Base-by-base conservation (phyloP, 2,329 filamentous ascomycete species). In the Penicillium brasilianum region DNA sequence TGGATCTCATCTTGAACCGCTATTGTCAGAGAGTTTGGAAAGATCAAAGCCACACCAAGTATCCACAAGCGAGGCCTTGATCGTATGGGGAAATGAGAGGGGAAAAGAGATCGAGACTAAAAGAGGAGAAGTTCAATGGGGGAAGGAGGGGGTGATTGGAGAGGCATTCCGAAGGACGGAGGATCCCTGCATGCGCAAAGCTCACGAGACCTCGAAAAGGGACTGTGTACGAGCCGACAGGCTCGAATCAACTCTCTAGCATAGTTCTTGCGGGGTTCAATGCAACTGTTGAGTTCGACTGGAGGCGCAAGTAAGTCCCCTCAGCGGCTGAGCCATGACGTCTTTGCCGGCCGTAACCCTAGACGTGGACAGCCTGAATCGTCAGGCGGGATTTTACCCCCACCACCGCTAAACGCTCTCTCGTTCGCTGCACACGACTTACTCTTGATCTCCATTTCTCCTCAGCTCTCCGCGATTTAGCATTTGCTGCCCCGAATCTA, bases 341-440 rank as follows among this genome's bases (percentile, higher is more conserved):
- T 68, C 62, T 65, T 61, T 55, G 57, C 59, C 58, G 9, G 54
- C 49, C 59, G 65, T 68, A 70, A 65, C 68, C 68, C 68, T 70
- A 70, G 55, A 32, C 36, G 41, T 32, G 1, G 13, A 8, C 3
- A 2, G 66, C 68, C 68, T 70, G 49, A 64, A 55, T 53, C 6
- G 11, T 62, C 54, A 65, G 68, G 68, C 66, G 37, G 2, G 36
- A n/a, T 39, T 46, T 22, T 44, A 36, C 56, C 71, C 71, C 72
- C 72, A 71, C 72, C 63, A 67, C 62, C 63, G 62, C 65, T 64
- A 64, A 68, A 61, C 64, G 62, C 53, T 62, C 58, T 44, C 62
- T 67, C 66, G 62, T 66, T 65, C 63, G 68, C 62, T 71, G 69
- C 71, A 72, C 71, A 73, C 68, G 72, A 73, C 69, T 63, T 63